Evolutionary conservation across 371 early-diverging fungal species (phyloP), one percentile per base, ranked within the genome.

Genomic region (Mortierella sp.): DNA sequence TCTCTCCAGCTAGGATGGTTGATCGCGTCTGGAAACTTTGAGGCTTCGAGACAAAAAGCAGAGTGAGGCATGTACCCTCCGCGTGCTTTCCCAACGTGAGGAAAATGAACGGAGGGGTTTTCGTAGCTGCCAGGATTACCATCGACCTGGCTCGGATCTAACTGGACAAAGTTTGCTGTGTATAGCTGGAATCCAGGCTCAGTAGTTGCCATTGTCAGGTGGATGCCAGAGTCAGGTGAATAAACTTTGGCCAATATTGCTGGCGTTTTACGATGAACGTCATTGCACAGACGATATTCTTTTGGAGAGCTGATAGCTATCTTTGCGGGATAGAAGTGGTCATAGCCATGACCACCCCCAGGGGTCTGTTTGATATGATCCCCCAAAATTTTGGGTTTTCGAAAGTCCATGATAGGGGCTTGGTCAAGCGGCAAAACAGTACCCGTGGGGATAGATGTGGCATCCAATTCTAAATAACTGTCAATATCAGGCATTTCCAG

Each of bases 141-240:
- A 58, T 86, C 87, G 43, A 85, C 67, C n/a, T 85, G 85, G 47
- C 82, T 84, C 68, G 87, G 86, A 22, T 82, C 77, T 1, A 75
- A 45, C 0, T 80, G 61, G 43, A 92, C 78, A 71, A 83, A 92
- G 63, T 93, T 92, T 53, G 89, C 93, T 7, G 94, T 91, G 77
- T 95, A 95, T 59, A 95, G 81, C 78, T 94, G 94, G 84, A 95
- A 92, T 0, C 92, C 92, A 36, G 91, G 88, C n/a, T 91, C 91
- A 24, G 89, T 88, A 2, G 93, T 91, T 3, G 84, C 72, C 69
- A 93, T 84, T 21, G 85, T 76, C 72, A 95, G 65, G 4, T 83
- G 79, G 65, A 93, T 90, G 16, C 93, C 93, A 6, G 93, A 84
- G n/a, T 87, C 87, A 6, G 92, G 88, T 21, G 87, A 84, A 60